Evolutionary conservation across 495 filamentous ascomycete genomes (phyloP).

Genomic region (Talaromyces borbonicus): DNA sequence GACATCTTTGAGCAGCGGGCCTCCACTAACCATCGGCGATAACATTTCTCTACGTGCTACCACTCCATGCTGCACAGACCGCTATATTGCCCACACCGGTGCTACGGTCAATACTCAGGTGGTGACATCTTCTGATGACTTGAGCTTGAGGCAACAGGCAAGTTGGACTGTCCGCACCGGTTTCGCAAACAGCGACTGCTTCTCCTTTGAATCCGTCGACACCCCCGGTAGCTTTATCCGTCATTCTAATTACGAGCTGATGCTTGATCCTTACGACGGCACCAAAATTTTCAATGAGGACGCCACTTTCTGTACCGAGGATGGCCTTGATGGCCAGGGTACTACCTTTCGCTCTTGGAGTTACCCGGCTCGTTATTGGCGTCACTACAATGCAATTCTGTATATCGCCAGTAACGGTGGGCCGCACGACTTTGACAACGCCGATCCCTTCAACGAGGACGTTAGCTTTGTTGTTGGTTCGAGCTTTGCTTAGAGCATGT

Average conservation of each 20-base stretch:
- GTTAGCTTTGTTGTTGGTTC: slow-evolving; percentile 37
- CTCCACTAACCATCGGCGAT: slow-evolving; percentile 35
- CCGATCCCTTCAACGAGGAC: slow-evolving; percentile 38
- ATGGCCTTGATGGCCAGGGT: slow-evolving; percentile 36
- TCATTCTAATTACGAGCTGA: slow-evolving; percentile 37
- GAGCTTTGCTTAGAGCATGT: slow-evolving; percentile 27
- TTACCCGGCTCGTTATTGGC: slow-evolving; percentile 47
- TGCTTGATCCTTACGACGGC: slow-evolving; percentile 37
- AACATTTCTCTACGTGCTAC: slow-evolving; percentile 40
- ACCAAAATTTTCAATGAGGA: slow-evolving; percentile 43
- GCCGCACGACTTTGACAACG: slow-evolving; percentile 36
- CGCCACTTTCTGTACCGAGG: slow-evolving; percentile 44
- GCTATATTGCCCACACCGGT: slow-evolving; percentile 41
- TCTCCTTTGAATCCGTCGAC: slow-evolving; percentile 46
- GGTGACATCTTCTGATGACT: slow-evolving; percentile 38
- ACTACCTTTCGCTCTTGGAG: slow-evolving; percentile 44
- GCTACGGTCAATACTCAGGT: slow-evolving; percentile 40
- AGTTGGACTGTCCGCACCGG: slow-evolving; percentile 46
- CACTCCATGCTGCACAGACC: slow-evolving; percentile 38
- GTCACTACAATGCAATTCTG: slow-evolving; percentile 36
- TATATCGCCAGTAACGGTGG: slow-evolving; percentile 46
- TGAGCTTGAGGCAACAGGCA: slow-evolving; percentile 35
- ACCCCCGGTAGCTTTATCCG: slow-evolving; percentile 45
- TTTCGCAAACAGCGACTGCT: slow-evolving; percentile 41
- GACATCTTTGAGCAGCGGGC: slow-evolving; percentile 36